Conservation (phyloP, 2,329 filamentous ascomycete genomes). For the Aspergillus clavatus region DNA sequence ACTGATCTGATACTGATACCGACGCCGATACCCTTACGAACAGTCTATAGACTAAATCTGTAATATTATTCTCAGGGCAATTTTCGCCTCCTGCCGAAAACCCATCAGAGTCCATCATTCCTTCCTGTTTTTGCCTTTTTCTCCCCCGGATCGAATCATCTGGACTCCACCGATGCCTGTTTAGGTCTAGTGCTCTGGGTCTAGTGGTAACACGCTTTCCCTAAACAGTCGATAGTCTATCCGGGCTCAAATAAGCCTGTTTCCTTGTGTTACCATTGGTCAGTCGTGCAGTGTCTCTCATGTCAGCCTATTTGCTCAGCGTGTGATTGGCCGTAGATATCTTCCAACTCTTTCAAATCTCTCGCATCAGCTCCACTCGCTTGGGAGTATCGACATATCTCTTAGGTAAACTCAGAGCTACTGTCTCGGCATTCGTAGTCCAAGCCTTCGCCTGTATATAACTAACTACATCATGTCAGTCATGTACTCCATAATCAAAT, state of each 20-base stretch:
- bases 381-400: not conserved
- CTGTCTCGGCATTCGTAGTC: constrained; percentile 4
- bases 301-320: constrained; percentile 16
- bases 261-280: constrained; percentile 23
- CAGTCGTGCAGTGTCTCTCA: not conserved
- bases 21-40: no score
- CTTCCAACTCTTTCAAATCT: constrained; percentile 4
- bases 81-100: no score
- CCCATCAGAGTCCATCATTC: constrained; percentile 6
- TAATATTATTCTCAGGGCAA: no score
- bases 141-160: constrained; percentile 26
- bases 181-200: constrained; percentile 21
- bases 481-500: not conserved
- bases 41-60: no score
- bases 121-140: constrained; percentile 6
- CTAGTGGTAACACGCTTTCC: constrained; percentile 20
- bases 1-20: no score
- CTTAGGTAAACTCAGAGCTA: constrained; percentile 3
- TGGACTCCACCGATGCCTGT: constrained; percentile 24
- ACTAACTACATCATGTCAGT: no score
- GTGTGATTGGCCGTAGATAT: constrained; percentile 12
- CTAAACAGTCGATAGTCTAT: constrained; percentile 14
- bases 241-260: constrained; percentile 24
- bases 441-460: no score
- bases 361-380: constrained; percentile 3